phyloP scores from a whole-genome alignment of 345 rosid species.

The Psidium friedrichsthalianum region DNA sequence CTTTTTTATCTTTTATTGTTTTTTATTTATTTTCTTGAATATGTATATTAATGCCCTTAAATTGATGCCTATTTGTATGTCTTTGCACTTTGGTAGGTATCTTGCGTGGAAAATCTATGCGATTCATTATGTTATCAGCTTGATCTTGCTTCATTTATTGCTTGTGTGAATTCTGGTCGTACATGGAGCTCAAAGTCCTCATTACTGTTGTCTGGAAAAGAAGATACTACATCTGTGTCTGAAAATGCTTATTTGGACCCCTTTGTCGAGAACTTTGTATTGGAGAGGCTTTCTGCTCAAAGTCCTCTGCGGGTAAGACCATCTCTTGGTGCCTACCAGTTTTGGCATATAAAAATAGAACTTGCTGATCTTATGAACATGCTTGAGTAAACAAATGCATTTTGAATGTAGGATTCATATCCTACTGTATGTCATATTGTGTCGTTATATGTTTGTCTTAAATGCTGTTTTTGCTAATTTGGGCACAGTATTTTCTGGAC shows the following conservation, averaged over 20 bases:
- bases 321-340: background rate
- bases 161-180: constrained; percentile 76
- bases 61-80: background rate
- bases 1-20: background rate
- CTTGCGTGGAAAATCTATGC: constrained; percentile 80
- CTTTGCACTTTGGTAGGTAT: constrained; percentile 41
- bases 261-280: constrained; percentile 85
- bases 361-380: background rate
- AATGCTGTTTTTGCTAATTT: background rate
- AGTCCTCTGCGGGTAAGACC: constrained; percentile 80
- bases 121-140: constrained; percentile 75
- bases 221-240: constrained; percentile 15
- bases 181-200: constrained; percentile 71
- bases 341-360: background rate
- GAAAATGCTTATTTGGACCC: constrained; percentile 53
- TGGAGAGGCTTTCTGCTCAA: constrained; percentile 93
- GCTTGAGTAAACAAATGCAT: background rate
- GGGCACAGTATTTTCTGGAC: constrained; percentile 6
- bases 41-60: background rate
- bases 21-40: background rate
- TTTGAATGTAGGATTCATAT: background rate
- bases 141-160: constrained; percentile 84
- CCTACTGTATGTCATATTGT: background rate
- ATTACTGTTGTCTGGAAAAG: constrained; percentile 48
- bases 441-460: background rate